phyloP scores from a whole-genome alignment of 2,329 filamentous ascomycete genomes.

The Phyllosticta ampelicida region DNA sequence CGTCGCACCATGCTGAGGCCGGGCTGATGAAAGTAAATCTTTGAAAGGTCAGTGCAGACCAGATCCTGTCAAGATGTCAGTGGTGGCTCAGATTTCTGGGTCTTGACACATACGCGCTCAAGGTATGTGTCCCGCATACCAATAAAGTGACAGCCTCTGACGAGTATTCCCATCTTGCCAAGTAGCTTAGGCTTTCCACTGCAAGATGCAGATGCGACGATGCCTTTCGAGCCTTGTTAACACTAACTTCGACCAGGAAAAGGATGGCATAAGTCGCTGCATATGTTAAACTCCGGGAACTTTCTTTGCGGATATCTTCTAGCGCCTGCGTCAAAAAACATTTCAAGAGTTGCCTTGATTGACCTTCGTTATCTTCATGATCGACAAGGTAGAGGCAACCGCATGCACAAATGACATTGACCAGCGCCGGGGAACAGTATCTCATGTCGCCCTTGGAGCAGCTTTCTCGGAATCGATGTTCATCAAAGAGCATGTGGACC shows the following conservation, averaged over 20 bases:
- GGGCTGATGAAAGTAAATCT: background rate
- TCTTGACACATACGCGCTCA: conserved; percentile 12
- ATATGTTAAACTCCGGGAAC: conserved; percentile 13
- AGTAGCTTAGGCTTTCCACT: conserved; percentile 11
- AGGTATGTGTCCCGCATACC: conserved; percentile 13
- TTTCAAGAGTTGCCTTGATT: conserved; percentile 12
- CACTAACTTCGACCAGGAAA: conserved; percentile 19
- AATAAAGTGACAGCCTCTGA: conserved; percentile 13
- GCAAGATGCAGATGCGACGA: conserved; percentile 17
- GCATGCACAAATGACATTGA: conserved; percentile 23
- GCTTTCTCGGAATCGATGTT: conserved; percentile 16
- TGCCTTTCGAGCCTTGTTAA: conserved; percentile 16
- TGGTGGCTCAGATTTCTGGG: background rate
- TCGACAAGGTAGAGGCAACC: conserved; percentile 17
- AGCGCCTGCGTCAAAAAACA: conserved; percentile 16
- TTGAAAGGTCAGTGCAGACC: conserved; percentile 17
- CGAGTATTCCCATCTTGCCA: conserved; percentile 5
- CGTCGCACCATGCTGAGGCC: background rate
- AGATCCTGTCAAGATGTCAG: conserved; percentile 7
- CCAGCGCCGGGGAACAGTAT: conserved; percentile 18
- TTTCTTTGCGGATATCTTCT: conserved; percentile 12
- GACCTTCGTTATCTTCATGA: conserved; percentile 9
- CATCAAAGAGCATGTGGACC: conserved; percentile 22
- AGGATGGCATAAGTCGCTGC: conserved; percentile 19
- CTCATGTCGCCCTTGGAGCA: conserved; percentile 12